Base-by-base conservation (phyloP, 116 monocot genomes). In the Thalassia testudinum region DNA sequence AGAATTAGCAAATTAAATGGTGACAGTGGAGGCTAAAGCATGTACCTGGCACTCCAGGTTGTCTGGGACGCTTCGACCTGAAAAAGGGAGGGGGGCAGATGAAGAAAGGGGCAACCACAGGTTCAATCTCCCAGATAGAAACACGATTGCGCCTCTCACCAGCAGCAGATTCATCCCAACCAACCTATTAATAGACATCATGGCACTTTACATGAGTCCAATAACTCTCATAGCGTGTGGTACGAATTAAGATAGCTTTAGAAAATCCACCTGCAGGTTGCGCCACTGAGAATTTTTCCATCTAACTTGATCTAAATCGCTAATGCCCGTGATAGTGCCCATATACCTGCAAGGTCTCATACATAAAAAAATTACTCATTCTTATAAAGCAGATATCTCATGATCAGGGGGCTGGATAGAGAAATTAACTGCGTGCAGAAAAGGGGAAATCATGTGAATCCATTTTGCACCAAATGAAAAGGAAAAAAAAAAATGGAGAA, bases 91-190 rank as follows among this genome's bases (percentile, higher is more conserved):
- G 82, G 10, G 92, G 80, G 52, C 80, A 92, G 16, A 86, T 74
- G 49, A 83, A 92, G 57, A 92, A 92, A 27, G 86, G 92, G 26
- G 92, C 75, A 26, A 54, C 62, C 1, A 92, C 80, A 52, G 86
- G 92, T 42, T 92, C 92, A 63, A 92, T 86, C 72, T 92, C 92
- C 92, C 92, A 92, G 17, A 83, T 51, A 47, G 92, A 92, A 40
- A 92, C 92, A 49, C 87, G 66, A 49, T 57, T 86, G 18, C 83
- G 76, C 47, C 83, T 75, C 60, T 92, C 92, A 47, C 87, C 86
- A 21, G 72, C 77, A 27, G 83, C 70, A 49, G 86, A 77, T 47
- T 86, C 92, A 75, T 92, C 92, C 92, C 92, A 92, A 0, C 83
- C 86, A 43, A 92, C 86, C 92, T 92, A 67, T 45, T 5, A 7